phyloP scores from a whole-genome alignment of 345 rosid species.

The Hevea brasiliensis region DNA sequence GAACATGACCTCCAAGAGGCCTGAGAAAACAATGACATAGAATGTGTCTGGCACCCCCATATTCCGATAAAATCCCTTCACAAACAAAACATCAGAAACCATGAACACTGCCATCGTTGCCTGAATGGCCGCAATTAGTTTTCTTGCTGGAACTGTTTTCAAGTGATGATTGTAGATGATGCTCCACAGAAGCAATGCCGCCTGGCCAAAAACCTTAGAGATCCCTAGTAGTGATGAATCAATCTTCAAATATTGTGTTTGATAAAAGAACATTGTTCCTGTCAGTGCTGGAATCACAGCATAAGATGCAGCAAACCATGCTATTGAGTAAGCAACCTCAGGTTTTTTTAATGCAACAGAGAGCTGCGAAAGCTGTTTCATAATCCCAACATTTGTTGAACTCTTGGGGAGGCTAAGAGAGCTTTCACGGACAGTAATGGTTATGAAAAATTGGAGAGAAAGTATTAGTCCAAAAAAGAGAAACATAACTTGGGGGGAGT shows the following conservation, averaged over 20 bases:
- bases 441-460: slow-evolving; percentile 57
- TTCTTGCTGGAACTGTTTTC: slow-evolving; percentile 62
- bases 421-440: slow-evolving; percentile 54
- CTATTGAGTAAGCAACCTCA: slow-evolving; percentile 60
- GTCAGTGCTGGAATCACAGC: slow-evolving; percentile 72
- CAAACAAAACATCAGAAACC: slow-evolving; percentile 71
- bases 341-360: slow-evolving; percentile 52
- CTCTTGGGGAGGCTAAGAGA: slow-evolving; percentile 61
- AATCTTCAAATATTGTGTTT: slow-evolving; percentile 60
- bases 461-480: slow-evolving; percentile 53
- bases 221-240: slow-evolving; percentile 64
- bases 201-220: slow-evolving; percentile 86
- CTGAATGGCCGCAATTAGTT: slow-evolving; percentile 62
- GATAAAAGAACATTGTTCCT: slow-evolving; percentile 96
- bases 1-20: slow-evolving; percentile 68
- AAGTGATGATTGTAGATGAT: slow-evolving; percentile 52
- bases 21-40: slow-evolving; percentile 62
- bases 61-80: slow-evolving; percentile 53
- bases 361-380: slow-evolving; percentile 62
- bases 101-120: slow-evolving; percentile 57
- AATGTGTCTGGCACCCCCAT: slow-evolving; percentile 63
- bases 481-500: slow-evolving; percentile 54
- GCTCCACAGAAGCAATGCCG: slow-evolving; percentile 79
- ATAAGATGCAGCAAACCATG: slow-evolving; percentile 77
- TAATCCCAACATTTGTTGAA: slow-evolving; percentile 49